Evolutionary conservation across 2,329 filamentous ascomycete genomes (phyloP), one percentile per base, ranked within the genome.

Genomic region (Thelonectria olida): DNA sequence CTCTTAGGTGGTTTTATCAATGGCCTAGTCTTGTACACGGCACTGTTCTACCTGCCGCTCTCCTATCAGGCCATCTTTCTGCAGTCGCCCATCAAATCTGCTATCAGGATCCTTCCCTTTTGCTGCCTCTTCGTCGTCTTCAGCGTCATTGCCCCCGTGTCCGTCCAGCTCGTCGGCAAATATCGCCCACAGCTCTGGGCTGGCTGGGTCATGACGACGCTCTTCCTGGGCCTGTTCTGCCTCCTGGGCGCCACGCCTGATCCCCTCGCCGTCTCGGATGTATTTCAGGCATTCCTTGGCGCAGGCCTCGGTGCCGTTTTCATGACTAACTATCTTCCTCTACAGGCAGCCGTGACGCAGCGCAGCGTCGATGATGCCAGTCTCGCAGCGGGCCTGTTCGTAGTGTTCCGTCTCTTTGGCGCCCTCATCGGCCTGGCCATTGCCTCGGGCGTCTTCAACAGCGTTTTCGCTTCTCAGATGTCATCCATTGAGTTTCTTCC

Each of bases 381-480:
- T 7, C 67, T 78, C 10, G 74, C 75, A 0, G 67, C 73, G 27
- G 77, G 78, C 0, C 63, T 76, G 0, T 58, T 79, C 3, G 57
- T 76, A 2, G 68, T 72, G 0, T 72, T 78, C 45, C 75, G 78
- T 2, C 65, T 79, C 0, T 73, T 80, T 39, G 78, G 79, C 1
- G 74, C 68, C 2, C 68, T 80, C 2, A 55, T 79, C 4, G 77
- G 78, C 1, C 73, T 79, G 2, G 66, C 78, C 0, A 67, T 78
- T 17, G 66, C 67, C 5, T 73, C 78, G 7, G 75, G 73, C 1
- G 66, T 75, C 0, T 80, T 79, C 62, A 75, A 63, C 62, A 72
- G 58, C n/a, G 62, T 73, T 1, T 78, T 76, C 50, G 7, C 28
- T 7, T 31, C 28, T 7, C 12, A 7, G 7, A 7, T 31, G 7